A percentile compares a stretch with the other conserved stretches of the same genome.
phyloP scores from a whole-genome alignment of 1,284 basidiomycete species.

The Volvariella surrecta region DNA sequence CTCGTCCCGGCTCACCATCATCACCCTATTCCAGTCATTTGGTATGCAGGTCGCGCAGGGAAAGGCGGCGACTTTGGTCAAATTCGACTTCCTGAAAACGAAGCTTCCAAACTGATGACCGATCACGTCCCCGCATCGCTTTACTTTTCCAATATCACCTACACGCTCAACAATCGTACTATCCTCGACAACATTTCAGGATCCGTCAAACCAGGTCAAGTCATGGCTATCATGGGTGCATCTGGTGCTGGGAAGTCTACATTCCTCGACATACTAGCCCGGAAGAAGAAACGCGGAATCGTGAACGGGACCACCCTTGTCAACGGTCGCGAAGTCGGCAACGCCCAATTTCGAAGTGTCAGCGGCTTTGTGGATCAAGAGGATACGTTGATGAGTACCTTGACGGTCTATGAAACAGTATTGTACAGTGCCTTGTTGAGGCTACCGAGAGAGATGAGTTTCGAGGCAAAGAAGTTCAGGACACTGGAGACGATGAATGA shows the following conservation, averaged over 20 bases:
- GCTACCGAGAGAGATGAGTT: slow-evolving; percentile 89
- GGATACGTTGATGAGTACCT: slow-evolving; percentile 91
- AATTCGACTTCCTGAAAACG: slow-evolving; percentile 75
- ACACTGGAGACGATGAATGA: slow-evolving; percentile 96
- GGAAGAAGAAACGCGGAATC: slow-evolving; percentile 77
- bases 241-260: slow-evolving; percentile 97
- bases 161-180: slow-evolving; percentile 56
- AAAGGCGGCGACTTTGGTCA: slow-evolving; percentile 66
- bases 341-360: slow-evolving; percentile 76
- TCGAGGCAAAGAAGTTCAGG: slow-evolving; percentile 88
- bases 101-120: slow-evolving; percentile 79
- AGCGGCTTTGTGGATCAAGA: slow-evolving; percentile 97
- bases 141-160: slow-evolving; percentile 82
- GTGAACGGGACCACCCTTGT: slow-evolving; percentile 76
- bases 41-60: slow-evolving; percentile 78
- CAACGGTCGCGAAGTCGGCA: slow-evolving; percentile 75
- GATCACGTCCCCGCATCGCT: slow-evolving; percentile 92
- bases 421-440: slow-evolving; percentile 88
- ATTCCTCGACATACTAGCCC: slow-evolving; percentile 90
- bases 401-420: slow-evolving; percentile 97
- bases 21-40: slow-evolving; percentile 52
- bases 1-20: background rate
- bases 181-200: slow-evolving; percentile 82
- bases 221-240: slow-evolving; percentile 94
- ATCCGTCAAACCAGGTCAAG: slow-evolving; percentile 76